A percentile compares a stretch with the other conserved stretches of the same genome.
These are phyloP conservation scores for Aspergillus hiratsukae DNA, from an alignment of 2,329 filamentous ascomycete genomes.

Conservation along the genomic window DNA sequence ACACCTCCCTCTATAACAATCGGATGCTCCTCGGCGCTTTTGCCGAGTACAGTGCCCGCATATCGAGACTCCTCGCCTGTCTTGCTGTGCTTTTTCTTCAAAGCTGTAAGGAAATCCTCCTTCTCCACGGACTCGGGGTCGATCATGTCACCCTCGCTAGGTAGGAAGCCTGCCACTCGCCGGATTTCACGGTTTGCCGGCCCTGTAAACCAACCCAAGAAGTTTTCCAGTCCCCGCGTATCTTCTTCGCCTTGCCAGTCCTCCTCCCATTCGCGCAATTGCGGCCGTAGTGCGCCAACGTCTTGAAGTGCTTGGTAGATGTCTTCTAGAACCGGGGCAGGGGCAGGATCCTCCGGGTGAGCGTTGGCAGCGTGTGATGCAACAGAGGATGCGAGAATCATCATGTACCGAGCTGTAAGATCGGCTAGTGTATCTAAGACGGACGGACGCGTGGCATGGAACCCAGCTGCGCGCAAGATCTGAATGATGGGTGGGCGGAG, in stretches of 20 bases:
- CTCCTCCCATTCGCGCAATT: constrained; percentile 64
- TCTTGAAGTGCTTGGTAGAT: constrained; percentile 82
- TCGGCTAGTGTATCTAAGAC: constrained; percentile 87
- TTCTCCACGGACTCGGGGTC: constrained; percentile 51
- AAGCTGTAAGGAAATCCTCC: constrained; percentile 66
- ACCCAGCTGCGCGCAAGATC: constrained; percentile 86
- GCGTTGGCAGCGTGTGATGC: constrained; percentile 67
- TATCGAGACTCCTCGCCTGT: constrained; percentile 83
- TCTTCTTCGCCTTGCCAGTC: constrained; percentile 70
- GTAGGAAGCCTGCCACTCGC: constrained; percentile 71
- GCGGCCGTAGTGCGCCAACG: constrained; percentile 67
- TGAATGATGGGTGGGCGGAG: constrained; percentile 84
- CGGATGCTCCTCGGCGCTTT: constrained; percentile 63
- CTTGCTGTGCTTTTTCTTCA: constrained; percentile 92
- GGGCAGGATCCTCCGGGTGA: constrained; percentile 57
- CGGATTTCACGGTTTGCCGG: constrained; percentile 72
- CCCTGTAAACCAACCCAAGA: constrained; percentile 74
- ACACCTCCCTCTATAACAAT: constrained; percentile 75
- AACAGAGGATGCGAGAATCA: constrained; percentile 67
- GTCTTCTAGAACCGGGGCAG: constrained; percentile 66
- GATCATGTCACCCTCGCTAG: constrained; percentile 49
- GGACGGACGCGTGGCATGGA: constrained; percentile 73
- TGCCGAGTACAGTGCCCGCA: constrained; percentile 77
- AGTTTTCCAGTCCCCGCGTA: constrained; percentile 68
- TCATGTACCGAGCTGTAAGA: constrained; percentile 75